Percentiles rank a stretch among this genome's conserved stretches.
Evolutionary conservation across 495 filamentous ascomycete genomes (phyloP).

Genomic region (Aspergillus heteromorphus): DNA sequence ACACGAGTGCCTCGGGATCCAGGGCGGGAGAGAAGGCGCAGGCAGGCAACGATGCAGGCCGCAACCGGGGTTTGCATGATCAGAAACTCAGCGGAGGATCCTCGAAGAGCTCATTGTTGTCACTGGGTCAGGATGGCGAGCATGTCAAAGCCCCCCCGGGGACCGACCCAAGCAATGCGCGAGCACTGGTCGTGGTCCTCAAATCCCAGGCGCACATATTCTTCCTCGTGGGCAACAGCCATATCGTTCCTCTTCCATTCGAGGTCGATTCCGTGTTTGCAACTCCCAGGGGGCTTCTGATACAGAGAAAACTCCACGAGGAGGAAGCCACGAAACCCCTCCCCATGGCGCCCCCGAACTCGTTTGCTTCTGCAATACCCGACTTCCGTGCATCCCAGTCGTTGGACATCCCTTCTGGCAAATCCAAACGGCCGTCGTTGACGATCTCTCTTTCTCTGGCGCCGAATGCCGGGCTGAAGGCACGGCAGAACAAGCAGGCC

Average conservation of each 20-base stretch:
- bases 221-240: conserved; percentile 81
- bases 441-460: conserved; percentile 22
- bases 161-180: conserved; percentile 25
- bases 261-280: conserved; percentile 85
- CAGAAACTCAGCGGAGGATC: conserved; percentile 13
- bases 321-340: conserved; percentile 21
- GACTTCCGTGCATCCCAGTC: conserved; percentile 42
- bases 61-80: conserved; percentile 11
- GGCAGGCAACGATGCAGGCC: conserved; percentile 3
- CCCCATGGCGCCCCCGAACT: conserved; percentile 62
- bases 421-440: conserved; percentile 31
- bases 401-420: conserved; percentile 38
- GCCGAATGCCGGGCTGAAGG: conserved; percentile 20
- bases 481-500: conserved; percentile 36
- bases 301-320: conserved; percentile 66
- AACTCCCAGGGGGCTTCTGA: conserved; percentile 71
- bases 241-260: conserved; percentile 90
- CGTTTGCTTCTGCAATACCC: conserved; percentile 65
- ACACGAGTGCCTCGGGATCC: neutral
- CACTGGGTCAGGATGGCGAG: conserved; percentile 21
- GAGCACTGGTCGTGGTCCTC: conserved; percentile 82
- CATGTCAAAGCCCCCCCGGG: conserved; percentile 15
- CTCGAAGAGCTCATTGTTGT: conserved; percentile 9
- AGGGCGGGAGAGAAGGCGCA: neutral
- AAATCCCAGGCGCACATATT: conserved; percentile 91